A percentile compares a stretch with the other conserved stretches of the same genome.
phyloP scores from a whole-genome alignment of 2,329 filamentous ascomycete genomes.

The Fusarium chaquense region DNA sequence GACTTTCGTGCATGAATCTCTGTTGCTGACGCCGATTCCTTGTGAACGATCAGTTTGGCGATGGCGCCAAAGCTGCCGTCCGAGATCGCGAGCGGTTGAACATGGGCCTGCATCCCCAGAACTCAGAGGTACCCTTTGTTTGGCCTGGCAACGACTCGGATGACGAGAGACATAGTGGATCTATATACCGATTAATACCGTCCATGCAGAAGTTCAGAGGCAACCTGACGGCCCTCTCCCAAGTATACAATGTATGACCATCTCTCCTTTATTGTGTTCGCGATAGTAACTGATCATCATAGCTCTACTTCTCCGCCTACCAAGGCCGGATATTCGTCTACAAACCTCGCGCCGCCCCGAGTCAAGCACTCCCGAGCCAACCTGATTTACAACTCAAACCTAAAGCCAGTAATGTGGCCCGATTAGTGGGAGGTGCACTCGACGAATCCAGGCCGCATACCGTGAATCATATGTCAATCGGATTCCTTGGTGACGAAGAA shows the following conservation, averaged over 20 bases:
- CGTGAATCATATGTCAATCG: constrained; percentile 77
- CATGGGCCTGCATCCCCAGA: constrained; percentile 41
- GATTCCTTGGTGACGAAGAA: constrained; percentile 76
- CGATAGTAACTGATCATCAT: constrained; percentile 21
- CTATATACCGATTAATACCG: constrained; percentile 50
- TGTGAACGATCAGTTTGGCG: constrained; percentile 52
- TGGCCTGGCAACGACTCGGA: constrained; percentile 49
- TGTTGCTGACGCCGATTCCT: constrained; percentile 17
- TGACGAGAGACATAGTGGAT: constrained; percentile 39
- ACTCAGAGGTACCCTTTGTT: constrained; percentile 45
- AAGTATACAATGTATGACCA: constrained; percentile 63
- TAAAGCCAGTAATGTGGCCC: constrained; percentile 55
- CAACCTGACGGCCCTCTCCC: constrained; percentile 70
- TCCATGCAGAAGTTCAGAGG: constrained; percentile 59
- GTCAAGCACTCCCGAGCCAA: constrained; percentile 60
- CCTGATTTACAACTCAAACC: constrained; percentile 66
- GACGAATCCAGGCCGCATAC: constrained; percentile 66
- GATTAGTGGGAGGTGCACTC: constrained; percentile 64
- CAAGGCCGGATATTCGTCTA: constrained; percentile 69
- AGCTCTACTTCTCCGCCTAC: constrained; percentile 73
- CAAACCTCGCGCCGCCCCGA: constrained; percentile 59
- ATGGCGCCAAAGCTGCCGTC: constrained; percentile 50
- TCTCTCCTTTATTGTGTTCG: constrained; percentile 1
- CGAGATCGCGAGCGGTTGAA: constrained; percentile 52
- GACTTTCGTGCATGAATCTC: not conserved